These are phyloP conservation scores for Aspergillus sp. DNA, from an alignment of 2,329 filamentous ascomycete species.

Conservation along the genomic window DNA sequence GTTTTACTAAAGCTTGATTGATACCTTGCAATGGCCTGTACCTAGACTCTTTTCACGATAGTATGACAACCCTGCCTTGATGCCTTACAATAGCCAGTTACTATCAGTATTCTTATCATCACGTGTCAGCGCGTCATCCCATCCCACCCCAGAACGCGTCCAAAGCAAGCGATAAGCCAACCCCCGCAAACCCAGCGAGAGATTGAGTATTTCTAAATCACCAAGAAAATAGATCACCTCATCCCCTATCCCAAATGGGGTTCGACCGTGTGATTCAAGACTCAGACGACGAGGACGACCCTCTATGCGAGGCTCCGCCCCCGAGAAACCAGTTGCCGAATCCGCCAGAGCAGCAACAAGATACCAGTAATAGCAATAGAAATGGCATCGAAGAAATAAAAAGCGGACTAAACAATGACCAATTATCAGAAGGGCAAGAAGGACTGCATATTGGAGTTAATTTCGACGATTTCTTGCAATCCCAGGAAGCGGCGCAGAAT, in stretches of 20 bases:
- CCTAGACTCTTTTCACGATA: neutral
- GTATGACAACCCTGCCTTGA: neutral
- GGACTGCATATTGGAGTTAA: constrained; percentile 24
- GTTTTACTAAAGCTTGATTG: neutral
- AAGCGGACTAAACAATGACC: constrained; percentile 1
- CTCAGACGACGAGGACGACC: constrained; percentile 39
- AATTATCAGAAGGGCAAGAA: constrained; percentile 4
- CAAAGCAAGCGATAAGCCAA: neutral
- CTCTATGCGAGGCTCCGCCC: constrained; percentile 23
- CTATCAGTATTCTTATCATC: constrained; percentile 19
- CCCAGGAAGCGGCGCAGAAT: constrained; percentile 16
- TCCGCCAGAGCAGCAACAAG: constrained; percentile 7
- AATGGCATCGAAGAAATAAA: neutral
- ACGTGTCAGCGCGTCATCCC: constrained; percentile 23
- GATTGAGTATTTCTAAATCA: neutral
- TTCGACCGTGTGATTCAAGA: constrained; percentile 38
- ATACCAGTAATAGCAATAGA: constrained; percentile 1
- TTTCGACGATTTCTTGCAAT: constrained; percentile 35
- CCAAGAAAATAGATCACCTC: no score
- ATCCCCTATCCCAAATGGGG: constrained; percentile 21
- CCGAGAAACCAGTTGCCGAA: constrained; percentile 10
- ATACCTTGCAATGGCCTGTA: neutral
- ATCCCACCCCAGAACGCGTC: constrained; percentile 9
- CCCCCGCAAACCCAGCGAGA: neutral
- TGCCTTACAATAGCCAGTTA: constrained; percentile 4